phyloP scores from a whole-genome alignment of 139 green algal genomes.

The Chlorella sp. region DNA sequence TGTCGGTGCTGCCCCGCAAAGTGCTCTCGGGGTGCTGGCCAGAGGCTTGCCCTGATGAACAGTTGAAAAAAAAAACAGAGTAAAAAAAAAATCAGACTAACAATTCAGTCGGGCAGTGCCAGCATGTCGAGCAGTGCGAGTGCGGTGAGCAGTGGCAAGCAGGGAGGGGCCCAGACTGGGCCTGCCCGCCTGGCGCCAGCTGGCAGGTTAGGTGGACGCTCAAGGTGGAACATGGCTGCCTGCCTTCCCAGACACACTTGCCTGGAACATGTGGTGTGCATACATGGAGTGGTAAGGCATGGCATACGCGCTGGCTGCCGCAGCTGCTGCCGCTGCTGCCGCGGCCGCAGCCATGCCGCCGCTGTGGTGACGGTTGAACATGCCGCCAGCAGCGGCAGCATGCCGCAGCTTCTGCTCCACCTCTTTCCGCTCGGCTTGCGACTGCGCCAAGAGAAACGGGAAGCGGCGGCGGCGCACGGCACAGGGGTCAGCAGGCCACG shows the following conservation, averaged over 20 bases:
- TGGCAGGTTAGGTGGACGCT: too few species aligned
- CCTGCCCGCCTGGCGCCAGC: neutral
- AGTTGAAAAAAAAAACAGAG: too few species aligned
- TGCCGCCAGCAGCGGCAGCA: neutral
- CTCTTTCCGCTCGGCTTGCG: conserved; percentile 22
- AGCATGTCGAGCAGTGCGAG: too few species aligned
- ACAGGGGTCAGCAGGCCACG: neutral
- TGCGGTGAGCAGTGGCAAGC: neutral
- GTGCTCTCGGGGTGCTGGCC: too few species aligned
- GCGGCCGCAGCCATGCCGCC: conserved; percentile 16
- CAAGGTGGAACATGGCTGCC: neutral
- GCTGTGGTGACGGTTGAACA: conserved; percentile 22
- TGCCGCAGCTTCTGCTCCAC: conserved; percentile 10
- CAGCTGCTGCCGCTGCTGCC: conserved; percentile 25
- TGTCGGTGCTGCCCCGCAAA: too few species aligned
- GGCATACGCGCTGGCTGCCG: conserved; percentile 20
- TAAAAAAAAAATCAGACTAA: too few species aligned
- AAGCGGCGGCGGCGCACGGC: neutral
- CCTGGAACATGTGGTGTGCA: conserved; percentile 29
- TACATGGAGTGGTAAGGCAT: conserved; percentile 39
- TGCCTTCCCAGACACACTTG: neutral
- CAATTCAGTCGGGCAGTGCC: too few species aligned
- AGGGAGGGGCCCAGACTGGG: neutral
- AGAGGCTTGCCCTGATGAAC: too few species aligned
- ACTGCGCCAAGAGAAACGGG: neutral